These are phyloP conservation scores for Vaccinium myrtillus DNA, from an alignment of 148 eudicot genomes.

Conservation along the genomic window DNA sequence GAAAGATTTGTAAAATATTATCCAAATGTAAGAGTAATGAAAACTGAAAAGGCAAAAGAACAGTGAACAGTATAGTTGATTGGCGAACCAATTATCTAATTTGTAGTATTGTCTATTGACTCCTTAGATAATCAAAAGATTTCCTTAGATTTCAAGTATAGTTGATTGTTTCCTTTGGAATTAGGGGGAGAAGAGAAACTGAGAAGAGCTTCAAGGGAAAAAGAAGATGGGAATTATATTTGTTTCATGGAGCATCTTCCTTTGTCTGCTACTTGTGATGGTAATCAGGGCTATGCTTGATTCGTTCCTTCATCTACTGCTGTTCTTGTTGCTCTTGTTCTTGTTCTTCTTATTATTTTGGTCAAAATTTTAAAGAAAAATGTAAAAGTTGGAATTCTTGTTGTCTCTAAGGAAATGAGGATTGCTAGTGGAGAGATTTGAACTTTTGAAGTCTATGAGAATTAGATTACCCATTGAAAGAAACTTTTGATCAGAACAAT, in stretches of 20 bases:
- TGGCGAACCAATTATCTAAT: background rate
- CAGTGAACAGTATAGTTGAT: too few relatives aligned
- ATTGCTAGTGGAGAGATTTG: background rate
- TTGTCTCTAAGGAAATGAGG: background rate
- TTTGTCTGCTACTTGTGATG: conserved; percentile 24
- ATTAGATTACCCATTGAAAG: background rate
- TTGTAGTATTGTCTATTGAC: background rate
- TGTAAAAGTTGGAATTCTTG: background rate
- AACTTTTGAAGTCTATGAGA: background rate
- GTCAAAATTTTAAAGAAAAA: background rate
- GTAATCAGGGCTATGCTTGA: too few relatives aligned
- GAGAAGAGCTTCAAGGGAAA: conserved; percentile 14
- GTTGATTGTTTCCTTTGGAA: background rate
- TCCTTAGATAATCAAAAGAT: background rate
- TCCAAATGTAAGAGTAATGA: too few relatives aligned
- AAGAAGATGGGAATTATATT: conserved; percentile 15
- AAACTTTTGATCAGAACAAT: background rate
- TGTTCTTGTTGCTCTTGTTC: background rate
- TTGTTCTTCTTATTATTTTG: too few relatives aligned
- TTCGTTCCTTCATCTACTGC: background rate
- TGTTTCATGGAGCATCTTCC: conserved; percentile 21
- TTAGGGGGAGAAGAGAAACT: conserved; percentile 7
- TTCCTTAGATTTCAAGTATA: background rate
- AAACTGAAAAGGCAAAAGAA: too few relatives aligned
- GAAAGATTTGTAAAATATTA: too few relatives aligned